Percentiles rank a stretch among this genome's conserved stretches.
These are phyloP conservation scores for Aspergillus pseudonomiae DNA, from an alignment of 2,329 filamentous ascomycete species.

Conservation along the genomic window DNA sequence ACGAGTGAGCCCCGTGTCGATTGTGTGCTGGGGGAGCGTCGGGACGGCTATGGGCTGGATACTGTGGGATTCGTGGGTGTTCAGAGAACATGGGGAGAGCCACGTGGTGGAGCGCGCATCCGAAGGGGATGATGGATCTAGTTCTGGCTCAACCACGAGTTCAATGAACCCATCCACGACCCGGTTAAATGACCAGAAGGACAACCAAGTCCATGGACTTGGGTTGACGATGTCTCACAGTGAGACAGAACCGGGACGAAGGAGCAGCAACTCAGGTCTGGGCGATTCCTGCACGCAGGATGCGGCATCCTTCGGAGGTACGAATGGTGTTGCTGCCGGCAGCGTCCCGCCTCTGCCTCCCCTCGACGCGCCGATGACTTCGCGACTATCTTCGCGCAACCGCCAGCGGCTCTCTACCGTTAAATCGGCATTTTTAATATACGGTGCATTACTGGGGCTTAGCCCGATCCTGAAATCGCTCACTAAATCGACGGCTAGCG, in stretches of 20 bases:
- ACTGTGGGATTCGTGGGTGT: slow-evolving; percentile 89
- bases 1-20: slow-evolving; percentile 83
- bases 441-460: slow-evolving; percentile 85
- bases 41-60: slow-evolving; percentile 86
- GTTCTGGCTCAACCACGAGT: slow-evolving; percentile 41
- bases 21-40: slow-evolving; percentile 82
- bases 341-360: slow-evolving; percentile 17
- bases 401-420: slow-evolving; percentile 74
- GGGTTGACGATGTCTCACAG: slow-evolving; percentile 46
- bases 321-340: slow-evolving; percentile 20
- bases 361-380: slow-evolving; percentile 13
- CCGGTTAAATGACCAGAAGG: slow-evolving; percentile 33
- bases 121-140: slow-evolving; percentile 45
- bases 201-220: slow-evolving; percentile 43
- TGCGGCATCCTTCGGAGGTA: slow-evolving; percentile 47
- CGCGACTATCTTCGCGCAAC: slow-evolving; percentile 56
- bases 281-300: slow-evolving; percentile 37
- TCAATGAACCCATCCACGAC: slow-evolving; percentile 33
- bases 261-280: slow-evolving; percentile 28
- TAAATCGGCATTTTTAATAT: slow-evolving; percentile 91
- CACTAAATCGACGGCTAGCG: slow-evolving; percentile 87
- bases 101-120: slow-evolving; percentile 29
- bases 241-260: slow-evolving; percentile 36
- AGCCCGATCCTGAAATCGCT: slow-evolving; percentile 95
- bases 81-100: slow-evolving; percentile 62